phyloP scores from a whole-genome alignment of 2,329 filamentous ascomycete genomes.

The Fusarium sp. region DNA sequence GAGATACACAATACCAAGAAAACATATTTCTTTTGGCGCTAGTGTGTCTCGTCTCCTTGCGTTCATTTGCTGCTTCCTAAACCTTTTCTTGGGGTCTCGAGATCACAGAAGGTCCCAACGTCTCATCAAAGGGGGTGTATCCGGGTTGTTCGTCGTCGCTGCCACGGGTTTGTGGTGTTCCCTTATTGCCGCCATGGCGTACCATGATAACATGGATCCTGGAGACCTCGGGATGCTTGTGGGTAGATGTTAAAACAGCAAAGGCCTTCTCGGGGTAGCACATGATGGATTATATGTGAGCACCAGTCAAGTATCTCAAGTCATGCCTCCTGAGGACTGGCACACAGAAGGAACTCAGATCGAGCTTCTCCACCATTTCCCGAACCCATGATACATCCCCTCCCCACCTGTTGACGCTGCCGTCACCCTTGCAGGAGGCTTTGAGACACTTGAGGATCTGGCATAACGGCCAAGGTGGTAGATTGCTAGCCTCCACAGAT shows the following conservation, averaged over 20 bases:
- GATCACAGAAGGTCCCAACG: slow-evolving; percentile 14
- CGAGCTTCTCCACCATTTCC: slow-evolving; percentile 42
- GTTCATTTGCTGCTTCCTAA: slow-evolving; percentile 13
- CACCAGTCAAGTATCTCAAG: slow-evolving; percentile 24
- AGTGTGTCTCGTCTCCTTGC: slow-evolving; percentile 14
- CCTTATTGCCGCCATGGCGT: slow-evolving; percentile 23
- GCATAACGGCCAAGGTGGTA: slow-evolving; percentile 44
- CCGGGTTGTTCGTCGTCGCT: slow-evolving; percentile 2
- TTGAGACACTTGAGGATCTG: slow-evolving; percentile 46
- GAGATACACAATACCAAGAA: slow-evolving; percentile 5
- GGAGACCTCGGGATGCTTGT: slow-evolving; percentile 26
- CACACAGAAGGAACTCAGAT: slow-evolving; percentile 27
- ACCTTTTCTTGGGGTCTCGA: neutral
- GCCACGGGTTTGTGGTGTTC: slow-evolving; percentile 16
- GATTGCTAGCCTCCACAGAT: slow-evolving; percentile 34
- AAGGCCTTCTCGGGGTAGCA: slow-evolving; percentile 17
- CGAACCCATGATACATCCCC: slow-evolving; percentile 36
- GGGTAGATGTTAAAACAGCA: slow-evolving; percentile 22
- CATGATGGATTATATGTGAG: slow-evolving; percentile 30
- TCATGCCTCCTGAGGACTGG: slow-evolving; percentile 28
- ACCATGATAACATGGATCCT: slow-evolving; percentile 27
- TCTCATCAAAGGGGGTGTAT: slow-evolving; percentile 26
- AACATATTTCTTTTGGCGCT: slow-evolving; percentile 5
- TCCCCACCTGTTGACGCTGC: slow-evolving; percentile 38
- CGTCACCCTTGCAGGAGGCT: slow-evolving; percentile 44